Percentiles rank a stretch among this genome's conserved stretches.
These are phyloP conservation scores for Talaromyces albobiverticillius DNA, from an alignment of 2,329 filamentous ascomycete genomes.

Conservation along the genomic window DNA sequence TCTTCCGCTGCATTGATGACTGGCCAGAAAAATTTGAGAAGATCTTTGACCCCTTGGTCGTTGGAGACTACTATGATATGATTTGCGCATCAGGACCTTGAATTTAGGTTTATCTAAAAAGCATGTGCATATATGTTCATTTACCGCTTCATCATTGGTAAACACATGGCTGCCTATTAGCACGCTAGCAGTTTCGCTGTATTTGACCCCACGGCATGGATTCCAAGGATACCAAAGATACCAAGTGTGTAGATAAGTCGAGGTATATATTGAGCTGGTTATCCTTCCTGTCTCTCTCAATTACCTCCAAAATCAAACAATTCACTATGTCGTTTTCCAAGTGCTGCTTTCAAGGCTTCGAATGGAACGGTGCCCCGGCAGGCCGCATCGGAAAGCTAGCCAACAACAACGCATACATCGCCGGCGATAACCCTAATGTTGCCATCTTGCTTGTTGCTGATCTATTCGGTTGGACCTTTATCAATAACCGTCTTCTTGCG, in stretches of 20 bases:
- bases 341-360: slow-evolving; percentile 32
- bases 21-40: slow-evolving; percentile 25
- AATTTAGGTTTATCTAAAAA: slow-evolving; percentile 12
- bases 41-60: slow-evolving; percentile 23
- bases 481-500: slow-evolving; percentile 46
- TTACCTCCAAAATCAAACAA: too few species aligned
- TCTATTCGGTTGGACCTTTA: slow-evolving; percentile 45
- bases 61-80: slow-evolving; percentile 22
- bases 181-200: too few species aligned
- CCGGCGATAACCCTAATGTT: slow-evolving; percentile 31
- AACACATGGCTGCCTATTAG: too few species aligned
- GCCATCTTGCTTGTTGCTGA: slow-evolving; percentile 41
- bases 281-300: neutral
- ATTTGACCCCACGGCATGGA: too few species aligned
- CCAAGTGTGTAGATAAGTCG: too few species aligned
- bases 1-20: slow-evolving; percentile 24
- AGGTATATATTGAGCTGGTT: neutral
- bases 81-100: slow-evolving; percentile 21
- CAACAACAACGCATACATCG: slow-evolving; percentile 34
- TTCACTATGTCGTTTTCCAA: slow-evolving; percentile 8
- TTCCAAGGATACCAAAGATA: neutral
- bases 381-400: slow-evolving; percentile 34
- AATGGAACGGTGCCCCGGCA: slow-evolving; percentile 40
- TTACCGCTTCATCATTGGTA: too few species aligned
- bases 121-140: too few species aligned